A percentile compares a stretch with the other conserved stretches of the same genome.
These are phyloP conservation scores for Tetrahymena borealis DNA, from an alignment of 73 alveolate species.

Conservation along the genomic window DNA sequence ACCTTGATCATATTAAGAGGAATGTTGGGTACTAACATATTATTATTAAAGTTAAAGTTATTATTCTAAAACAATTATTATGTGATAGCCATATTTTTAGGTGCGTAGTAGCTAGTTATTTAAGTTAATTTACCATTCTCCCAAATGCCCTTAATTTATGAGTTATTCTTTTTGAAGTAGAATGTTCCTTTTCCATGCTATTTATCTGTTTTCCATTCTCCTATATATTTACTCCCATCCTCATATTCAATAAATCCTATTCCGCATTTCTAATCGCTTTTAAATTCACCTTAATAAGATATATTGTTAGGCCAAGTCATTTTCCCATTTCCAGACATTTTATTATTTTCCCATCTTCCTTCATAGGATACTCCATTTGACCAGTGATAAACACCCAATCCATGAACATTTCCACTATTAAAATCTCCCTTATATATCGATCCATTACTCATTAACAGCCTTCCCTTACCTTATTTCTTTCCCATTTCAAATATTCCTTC, in stretches of 20 bases:
- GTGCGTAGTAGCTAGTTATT: not conserved
- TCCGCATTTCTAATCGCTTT: constrained; percentile 45
- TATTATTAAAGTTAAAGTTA: not conserved
- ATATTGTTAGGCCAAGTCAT: constrained; percentile 54
- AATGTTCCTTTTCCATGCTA: not conserved
- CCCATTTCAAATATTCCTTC: constrained; percentile 53
- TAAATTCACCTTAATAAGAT: constrained; percentile 57
- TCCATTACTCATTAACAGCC: constrained; percentile 42
- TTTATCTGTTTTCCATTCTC: constrained; percentile 2
- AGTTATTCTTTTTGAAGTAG: not conserved
- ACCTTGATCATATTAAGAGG: not conserved
- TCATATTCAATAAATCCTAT: constrained; percentile 13
- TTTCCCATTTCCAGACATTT: constrained; percentile 49
- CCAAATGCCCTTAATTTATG: not conserved
- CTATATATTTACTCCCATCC: not conserved
- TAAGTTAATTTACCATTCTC: not conserved
- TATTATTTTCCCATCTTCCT: constrained; percentile 49
- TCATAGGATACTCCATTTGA: constrained; percentile 42
- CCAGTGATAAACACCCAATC: constrained; percentile 48
- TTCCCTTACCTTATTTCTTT: constrained; percentile 59
- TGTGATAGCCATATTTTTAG: not conserved
- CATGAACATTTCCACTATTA: constrained; percentile 17
- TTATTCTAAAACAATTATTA: not conserved
- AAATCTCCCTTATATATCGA: constrained; percentile 50
- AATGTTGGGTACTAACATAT: not conserved